Conservation (phyloP, 345 rosid species). For the Dipteronia dyeriana region DNA sequence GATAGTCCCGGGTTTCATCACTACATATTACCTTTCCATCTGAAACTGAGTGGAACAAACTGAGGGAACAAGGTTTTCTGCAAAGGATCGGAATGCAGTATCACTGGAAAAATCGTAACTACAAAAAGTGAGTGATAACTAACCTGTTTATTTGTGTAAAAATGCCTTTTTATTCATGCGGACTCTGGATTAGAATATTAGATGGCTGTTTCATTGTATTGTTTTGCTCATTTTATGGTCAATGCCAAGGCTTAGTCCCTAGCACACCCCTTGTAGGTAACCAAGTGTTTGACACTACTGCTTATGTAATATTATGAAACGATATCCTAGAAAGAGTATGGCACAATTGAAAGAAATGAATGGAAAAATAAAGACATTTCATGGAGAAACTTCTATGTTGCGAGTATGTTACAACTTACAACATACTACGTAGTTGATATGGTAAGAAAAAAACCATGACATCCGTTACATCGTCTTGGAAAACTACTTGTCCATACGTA, state of each 20-base stretch:
- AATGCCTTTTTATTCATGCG: too few relatives aligned
- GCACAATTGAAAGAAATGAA: not conserved
- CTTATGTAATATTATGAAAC: not conserved
- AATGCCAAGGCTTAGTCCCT: not conserved
- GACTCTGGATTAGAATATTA: not conserved
- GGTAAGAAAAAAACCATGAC: not conserved
- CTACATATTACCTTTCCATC: constrained; percentile 84
- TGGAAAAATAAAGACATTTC: not conserved
- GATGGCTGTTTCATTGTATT: not conserved
- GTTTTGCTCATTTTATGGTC: not conserved
- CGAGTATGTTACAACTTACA: not conserved
- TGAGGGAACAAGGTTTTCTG: constrained; percentile 70
- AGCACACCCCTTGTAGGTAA: not conserved
- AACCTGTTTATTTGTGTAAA: not conserved
- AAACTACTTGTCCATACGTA: not conserved
- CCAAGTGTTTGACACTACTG: not conserved
- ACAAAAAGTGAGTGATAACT: constrained; percentile 54
- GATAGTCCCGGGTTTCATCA: constrained; percentile 79
- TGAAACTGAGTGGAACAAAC: constrained; percentile 71
- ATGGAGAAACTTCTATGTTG: not conserved
- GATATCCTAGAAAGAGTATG: not conserved
- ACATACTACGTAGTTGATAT: not conserved
- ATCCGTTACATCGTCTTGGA: not conserved
- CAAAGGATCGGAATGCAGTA: constrained; percentile 96
- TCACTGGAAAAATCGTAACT: constrained; percentile 88